phyloP scores from a whole-genome alignment of 176 grass and related monocot genomes.

The Eragrostis nindensis region DNA sequence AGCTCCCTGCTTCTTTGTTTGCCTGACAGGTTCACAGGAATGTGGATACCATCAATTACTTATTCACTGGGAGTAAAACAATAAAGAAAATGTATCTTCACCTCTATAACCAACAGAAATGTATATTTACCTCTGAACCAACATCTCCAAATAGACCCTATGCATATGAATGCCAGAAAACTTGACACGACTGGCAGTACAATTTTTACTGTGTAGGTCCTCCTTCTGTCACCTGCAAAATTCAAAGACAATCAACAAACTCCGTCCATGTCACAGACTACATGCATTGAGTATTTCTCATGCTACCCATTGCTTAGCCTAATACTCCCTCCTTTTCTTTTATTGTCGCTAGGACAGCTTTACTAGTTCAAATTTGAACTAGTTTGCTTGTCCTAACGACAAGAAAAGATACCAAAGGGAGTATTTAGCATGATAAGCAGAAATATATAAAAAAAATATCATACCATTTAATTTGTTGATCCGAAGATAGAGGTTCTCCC shows the following conservation, averaged over 20 bases:
- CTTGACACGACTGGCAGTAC: conserved; percentile 2
- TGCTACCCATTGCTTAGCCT: not conserved
- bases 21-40: conserved; percentile 4
- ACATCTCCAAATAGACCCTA: conserved; percentile 27
- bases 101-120: conserved; percentile 23
- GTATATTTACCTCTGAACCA: conserved; percentile 29
- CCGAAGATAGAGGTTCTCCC: conserved; percentile 50
- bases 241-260: conserved; percentile 24
- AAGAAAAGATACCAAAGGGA: too few species aligned
- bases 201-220: conserved; percentile 9
- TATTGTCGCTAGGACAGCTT: too few species aligned
- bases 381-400: too few species aligned
- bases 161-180: conserved; percentile 36
- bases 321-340: not conserved
- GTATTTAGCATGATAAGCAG: not conserved
- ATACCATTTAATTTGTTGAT: conserved; percentile 12
- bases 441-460: not conserved
- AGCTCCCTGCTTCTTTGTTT: not conserved
- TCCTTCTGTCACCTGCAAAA: conserved; percentile 30
- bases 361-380: too few species aligned
- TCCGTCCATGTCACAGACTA: not conserved
- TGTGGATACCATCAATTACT: not conserved
- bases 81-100: not conserved
- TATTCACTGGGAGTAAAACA: not conserved
- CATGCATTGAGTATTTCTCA: not conserved